Evolutionary conservation across 2,329 filamentous ascomycete genomes (phyloP).

Genomic region (Clonostachys rosea): DNA sequence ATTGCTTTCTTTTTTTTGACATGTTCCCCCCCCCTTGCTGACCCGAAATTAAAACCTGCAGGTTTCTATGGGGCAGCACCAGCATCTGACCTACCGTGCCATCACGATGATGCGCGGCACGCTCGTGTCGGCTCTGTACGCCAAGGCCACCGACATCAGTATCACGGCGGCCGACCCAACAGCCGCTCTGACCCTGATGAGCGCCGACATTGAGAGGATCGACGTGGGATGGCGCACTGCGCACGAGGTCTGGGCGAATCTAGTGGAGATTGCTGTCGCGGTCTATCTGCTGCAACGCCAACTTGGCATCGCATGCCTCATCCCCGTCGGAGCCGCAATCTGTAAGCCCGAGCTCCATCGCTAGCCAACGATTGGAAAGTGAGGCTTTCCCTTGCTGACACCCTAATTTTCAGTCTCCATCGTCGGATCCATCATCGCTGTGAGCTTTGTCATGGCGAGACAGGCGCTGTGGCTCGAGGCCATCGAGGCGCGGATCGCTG

Average conservation of each 20-base stretch:
- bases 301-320: slow-evolving; percentile 36
- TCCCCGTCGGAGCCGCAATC: slow-evolving; percentile 30
- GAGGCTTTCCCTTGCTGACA: not conserved
- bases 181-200: slow-evolving; percentile 15
- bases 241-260: slow-evolving; percentile 14
- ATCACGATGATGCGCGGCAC: slow-evolving; percentile 17
- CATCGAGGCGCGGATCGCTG: slow-evolving; percentile 16
- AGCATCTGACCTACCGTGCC: slow-evolving; percentile 12
- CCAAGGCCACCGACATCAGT: slow-evolving; percentile 12
- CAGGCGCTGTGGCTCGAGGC: slow-evolving; percentile 17
- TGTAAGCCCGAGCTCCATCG: slow-evolving; percentile 3
- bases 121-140: slow-evolving; percentile 15
- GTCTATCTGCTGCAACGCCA: slow-evolving; percentile 20
- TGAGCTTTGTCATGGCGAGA: slow-evolving; percentile 15
- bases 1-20: too few species aligned
- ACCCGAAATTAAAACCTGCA: too few species aligned
- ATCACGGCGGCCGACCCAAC: slow-evolving; percentile 3
- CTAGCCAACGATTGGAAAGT: too few species aligned
- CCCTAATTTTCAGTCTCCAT: slow-evolving; percentile 8
- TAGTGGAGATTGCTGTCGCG: slow-evolving; percentile 16
- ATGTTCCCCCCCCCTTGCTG: too few species aligned
- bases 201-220: slow-evolving; percentile 18
- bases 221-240: slow-evolving; percentile 8
- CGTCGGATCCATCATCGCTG: slow-evolving; percentile 12
- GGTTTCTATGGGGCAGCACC: not conserved